Conservation (phyloP, 495 filamentous ascomycete species). For the Aspergillus cavernicola region DNA sequence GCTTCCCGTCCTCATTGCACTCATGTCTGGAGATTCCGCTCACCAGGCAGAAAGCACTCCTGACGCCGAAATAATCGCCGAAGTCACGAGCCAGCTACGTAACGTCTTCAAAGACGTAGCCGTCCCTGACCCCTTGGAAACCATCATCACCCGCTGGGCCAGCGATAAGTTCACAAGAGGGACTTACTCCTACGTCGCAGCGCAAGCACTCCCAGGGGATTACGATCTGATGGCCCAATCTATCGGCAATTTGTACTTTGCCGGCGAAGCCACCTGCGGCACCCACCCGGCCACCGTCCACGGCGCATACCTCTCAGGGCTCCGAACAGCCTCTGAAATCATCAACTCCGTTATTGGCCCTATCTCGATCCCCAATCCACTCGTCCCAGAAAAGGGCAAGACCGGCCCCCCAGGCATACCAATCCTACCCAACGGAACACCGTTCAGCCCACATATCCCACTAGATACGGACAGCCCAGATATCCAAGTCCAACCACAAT, state of each 20-base stretch:
- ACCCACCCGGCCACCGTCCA: constrained; percentile 97
- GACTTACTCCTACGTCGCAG: constrained; percentile 89
- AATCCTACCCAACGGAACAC: constrained; percentile 1
- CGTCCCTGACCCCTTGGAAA: constrained; percentile 76
- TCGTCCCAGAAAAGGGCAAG: constrained; percentile 63
- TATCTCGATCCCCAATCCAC: constrained; percentile 68
- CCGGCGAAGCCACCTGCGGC: constrained; percentile 91
- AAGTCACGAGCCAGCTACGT: constrained; percentile 71
- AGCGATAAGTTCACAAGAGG: constrained; percentile 84
- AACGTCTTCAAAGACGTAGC: constrained; percentile 58
- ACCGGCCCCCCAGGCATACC: neutral
- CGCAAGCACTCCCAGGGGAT: constrained; percentile 75
- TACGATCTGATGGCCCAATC: constrained; percentile 89
- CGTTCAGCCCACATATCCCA: constrained; percentile 3
- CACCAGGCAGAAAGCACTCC: constrained; percentile 73
- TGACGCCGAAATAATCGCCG: constrained; percentile 69
- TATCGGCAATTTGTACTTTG: constrained; percentile 89
- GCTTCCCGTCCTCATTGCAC: constrained; percentile 77
- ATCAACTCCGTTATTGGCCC: constrained; percentile 75
- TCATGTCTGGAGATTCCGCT: constrained; percentile 97
- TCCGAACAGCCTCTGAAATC: constrained; percentile 83
- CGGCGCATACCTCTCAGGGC: constrained; percentile 89
- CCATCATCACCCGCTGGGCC: constrained; percentile 92
- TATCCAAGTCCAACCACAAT: constrained; percentile 8
- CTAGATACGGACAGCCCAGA: constrained; percentile 22